Conservation (phyloP, 805 yeast species). For the Candida easanensis region DNA sequence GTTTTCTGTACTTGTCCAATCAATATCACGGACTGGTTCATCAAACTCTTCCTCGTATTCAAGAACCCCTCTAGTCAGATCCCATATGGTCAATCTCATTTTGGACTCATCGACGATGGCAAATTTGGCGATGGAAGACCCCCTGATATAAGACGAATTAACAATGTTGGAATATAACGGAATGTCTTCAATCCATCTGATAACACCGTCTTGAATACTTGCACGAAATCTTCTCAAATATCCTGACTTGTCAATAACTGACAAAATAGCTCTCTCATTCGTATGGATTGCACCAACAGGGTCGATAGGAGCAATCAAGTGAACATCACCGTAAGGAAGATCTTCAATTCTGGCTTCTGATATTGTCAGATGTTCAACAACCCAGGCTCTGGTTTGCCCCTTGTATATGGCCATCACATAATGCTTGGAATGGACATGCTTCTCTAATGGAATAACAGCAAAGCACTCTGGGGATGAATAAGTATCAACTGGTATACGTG, state of each 20-base stretch:
- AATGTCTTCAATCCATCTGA: constrained; percentile 53
- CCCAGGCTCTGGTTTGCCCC: constrained; percentile 42
- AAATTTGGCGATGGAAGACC: constrained; percentile 72
- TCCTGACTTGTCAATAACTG: constrained; percentile 56
- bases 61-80: constrained; percentile 59
- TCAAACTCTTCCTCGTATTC: constrained; percentile 52
- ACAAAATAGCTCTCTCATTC: constrained; percentile 43
- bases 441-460: constrained; percentile 34
- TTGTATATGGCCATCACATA: constrained; percentile 52
- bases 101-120: constrained; percentile 65
- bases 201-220: constrained; percentile 25
- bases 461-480: constrained; percentile 26
- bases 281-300: constrained; percentile 48
- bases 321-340: constrained; percentile 39
- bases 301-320: constrained; percentile 56
- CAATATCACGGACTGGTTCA: constrained; percentile 61
- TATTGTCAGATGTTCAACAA: constrained; percentile 23
- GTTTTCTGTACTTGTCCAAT: constrained; percentile 76
- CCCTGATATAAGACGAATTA: constrained; percentile 55
- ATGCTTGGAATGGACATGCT: constrained; percentile 34
- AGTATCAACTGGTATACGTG: constrained; percentile 17
- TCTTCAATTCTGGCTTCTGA: constrained; percentile 34
- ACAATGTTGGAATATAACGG: constrained; percentile 53
- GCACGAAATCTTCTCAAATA: constrained; percentile 47
- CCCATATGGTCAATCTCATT: constrained; percentile 71